A percentile compares a stretch with the other conserved stretches of the same genome.
These are phyloP conservation scores for Globisporangium paddicum DNA, from an alignment of 352 stramenopile species.

Conservation along the genomic window DNA sequence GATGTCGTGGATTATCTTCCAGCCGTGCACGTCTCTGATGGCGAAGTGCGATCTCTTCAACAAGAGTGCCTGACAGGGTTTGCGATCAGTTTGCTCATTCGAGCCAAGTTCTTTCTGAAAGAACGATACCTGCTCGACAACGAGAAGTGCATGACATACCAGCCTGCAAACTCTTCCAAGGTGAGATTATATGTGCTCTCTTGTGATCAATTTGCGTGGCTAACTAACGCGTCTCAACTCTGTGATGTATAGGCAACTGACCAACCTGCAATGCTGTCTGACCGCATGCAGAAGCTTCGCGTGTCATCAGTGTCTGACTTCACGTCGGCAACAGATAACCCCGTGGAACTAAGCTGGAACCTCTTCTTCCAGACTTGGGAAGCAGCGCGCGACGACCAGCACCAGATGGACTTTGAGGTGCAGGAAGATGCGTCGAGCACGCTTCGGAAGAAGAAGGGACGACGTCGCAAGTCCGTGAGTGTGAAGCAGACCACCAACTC, in stretches of 20 bases:
- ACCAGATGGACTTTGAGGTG: slow-evolving; percentile 62
- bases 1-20: slow-evolving; percentile 31
- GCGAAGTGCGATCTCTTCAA: slow-evolving; percentile 13
- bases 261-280: slow-evolving; percentile 19
- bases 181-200: slow-evolving; percentile 17
- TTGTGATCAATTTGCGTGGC: neutral
- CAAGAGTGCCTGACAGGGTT: slow-evolving; percentile 33
- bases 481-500: slow-evolving; percentile 15
- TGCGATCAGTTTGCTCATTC: slow-evolving; percentile 60
- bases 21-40: slow-evolving; percentile 10
- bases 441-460: slow-evolving; percentile 18
- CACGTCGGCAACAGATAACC: slow-evolving; percentile 19
- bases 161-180: slow-evolving; percentile 47
- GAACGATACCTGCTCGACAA: slow-evolving; percentile 61
- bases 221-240: neutral
- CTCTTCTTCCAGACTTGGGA: slow-evolving; percentile 51
- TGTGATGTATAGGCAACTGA: slow-evolving; percentile 20
- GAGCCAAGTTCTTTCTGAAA: slow-evolving; percentile 75
- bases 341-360: slow-evolving; percentile 49
- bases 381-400: slow-evolving; percentile 57
- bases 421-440: slow-evolving; percentile 17
- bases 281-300: slow-evolving; percentile 15
- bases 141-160: slow-evolving; percentile 80
- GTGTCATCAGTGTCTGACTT: slow-evolving; percentile 20
- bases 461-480: slow-evolving; percentile 27